These are phyloP conservation scores for Talaromyces stipitatus DNA, from an alignment of 495 filamentous ascomycete genomes.

Conservation along the genomic window DNA sequence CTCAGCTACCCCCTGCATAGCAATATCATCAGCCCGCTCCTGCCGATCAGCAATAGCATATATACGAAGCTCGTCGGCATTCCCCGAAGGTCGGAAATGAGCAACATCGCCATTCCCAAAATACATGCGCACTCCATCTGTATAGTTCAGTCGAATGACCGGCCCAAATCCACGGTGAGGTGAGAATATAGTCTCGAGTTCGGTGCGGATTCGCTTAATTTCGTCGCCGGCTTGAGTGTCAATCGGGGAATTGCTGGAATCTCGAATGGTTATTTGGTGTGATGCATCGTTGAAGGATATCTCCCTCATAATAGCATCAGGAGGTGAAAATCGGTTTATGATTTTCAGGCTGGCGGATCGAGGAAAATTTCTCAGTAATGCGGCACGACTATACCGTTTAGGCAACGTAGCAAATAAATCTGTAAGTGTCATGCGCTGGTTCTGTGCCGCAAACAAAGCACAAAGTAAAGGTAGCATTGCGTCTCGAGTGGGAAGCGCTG, in stretches of 20 bases:
- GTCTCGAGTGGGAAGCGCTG: constrained; percentile 19
- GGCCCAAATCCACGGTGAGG: constrained; percentile 12
- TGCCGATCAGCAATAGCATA: constrained; percentile 18
- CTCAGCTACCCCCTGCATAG: constrained; percentile 12
- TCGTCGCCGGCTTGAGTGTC: background rate
- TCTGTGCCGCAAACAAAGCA: background rate
- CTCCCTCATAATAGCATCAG: constrained; percentile 6
- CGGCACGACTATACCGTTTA: constrained; percentile 14
- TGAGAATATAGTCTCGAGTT: constrained; percentile 16
- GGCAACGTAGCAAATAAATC: constrained; percentile 15
- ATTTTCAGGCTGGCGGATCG: constrained; percentile 20
- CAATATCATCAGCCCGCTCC: constrained; percentile 18
- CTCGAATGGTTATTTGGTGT: background rate
- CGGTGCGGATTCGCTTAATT: constrained; percentile 4
- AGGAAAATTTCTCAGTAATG: constrained; percentile 20
- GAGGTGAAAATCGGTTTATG: constrained; percentile 14
- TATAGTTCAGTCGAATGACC: constrained; percentile 15
- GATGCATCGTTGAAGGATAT: constrained; percentile 2
- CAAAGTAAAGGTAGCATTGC: background rate
- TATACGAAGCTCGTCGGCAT: constrained; percentile 22
- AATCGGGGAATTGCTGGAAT: background rate
- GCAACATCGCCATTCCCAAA: constrained; percentile 21
- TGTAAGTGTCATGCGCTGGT: constrained; percentile 12
- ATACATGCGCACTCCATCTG: constrained; percentile 17
- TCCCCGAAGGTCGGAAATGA: constrained; percentile 22